Conservation (phyloP, 2,329 filamentous ascomycete genomes). For the Endoconidiophora laricicola region DNA sequence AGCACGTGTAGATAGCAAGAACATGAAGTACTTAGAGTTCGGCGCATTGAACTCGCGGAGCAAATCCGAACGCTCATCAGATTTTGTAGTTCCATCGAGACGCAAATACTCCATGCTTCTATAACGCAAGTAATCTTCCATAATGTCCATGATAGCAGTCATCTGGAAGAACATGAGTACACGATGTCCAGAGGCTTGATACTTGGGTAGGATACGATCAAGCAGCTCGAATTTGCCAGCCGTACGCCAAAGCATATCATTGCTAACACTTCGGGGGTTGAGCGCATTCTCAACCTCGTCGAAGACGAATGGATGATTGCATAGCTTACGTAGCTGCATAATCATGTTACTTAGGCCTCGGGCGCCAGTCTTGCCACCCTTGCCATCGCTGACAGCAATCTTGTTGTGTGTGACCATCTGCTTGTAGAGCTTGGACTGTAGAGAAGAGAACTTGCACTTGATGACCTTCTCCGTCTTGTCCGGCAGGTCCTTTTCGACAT, state of each 20-base stretch:
- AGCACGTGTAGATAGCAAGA: slow-evolving; percentile 93
- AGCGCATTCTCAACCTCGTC: slow-evolving; percentile 96
- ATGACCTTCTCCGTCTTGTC: slow-evolving; percentile 99
- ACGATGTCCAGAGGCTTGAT: slow-evolving; percentile 76
- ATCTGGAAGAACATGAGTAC: slow-evolving; percentile 99
- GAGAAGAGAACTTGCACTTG: slow-evolving; percentile 94
- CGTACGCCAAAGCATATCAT: slow-evolving; percentile 88
- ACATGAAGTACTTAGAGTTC: slow-evolving; percentile 87
- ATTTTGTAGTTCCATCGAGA: slow-evolving; percentile 91
- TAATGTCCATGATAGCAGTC: slow-evolving; percentile 99
- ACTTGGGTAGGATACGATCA: slow-evolving; percentile 85
- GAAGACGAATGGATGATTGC: slow-evolving; percentile 98
- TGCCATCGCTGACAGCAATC: slow-evolving; percentile 84
- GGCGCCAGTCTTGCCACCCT: slow-evolving; percentile 85
- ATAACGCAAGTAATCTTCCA: slow-evolving; percentile 91
- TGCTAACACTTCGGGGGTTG: slow-evolving; percentile 76
- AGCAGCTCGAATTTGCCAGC: slow-evolving; percentile 94
- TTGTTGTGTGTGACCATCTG: slow-evolving; percentile 94
- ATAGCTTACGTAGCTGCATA: slow-evolving; percentile 96
- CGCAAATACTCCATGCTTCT: slow-evolving; percentile 74
- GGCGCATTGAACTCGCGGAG: slow-evolving; percentile 80
- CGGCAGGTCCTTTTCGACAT: slow-evolving; percentile 95
- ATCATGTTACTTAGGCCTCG: slow-evolving; percentile 98
- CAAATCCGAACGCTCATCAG: slow-evolving; percentile 87
- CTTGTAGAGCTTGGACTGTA: slow-evolving; percentile 89